These are phyloP conservation scores for Eucalyptus marginata DNA, from an alignment of 345 rosid species.

Conservation along the genomic window DNA sequence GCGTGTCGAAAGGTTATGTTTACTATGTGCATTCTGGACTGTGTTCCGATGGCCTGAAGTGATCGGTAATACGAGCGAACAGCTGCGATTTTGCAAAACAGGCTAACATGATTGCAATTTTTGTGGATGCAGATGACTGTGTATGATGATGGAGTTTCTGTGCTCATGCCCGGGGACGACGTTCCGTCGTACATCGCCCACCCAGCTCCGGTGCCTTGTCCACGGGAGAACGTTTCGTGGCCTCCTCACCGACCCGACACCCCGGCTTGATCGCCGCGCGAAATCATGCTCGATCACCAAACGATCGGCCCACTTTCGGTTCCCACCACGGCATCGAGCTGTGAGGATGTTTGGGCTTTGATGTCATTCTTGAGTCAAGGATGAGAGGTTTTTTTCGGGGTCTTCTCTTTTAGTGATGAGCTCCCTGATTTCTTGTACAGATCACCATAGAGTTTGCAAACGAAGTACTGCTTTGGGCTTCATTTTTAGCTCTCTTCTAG, in stretches of 20 bases:
- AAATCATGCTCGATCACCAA: neutral
- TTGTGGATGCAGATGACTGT: slow-evolving; percentile 49
- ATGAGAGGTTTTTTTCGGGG: neutral
- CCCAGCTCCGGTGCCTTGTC: slow-evolving; percentile 58
- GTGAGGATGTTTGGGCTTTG: too few species aligned
- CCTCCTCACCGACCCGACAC: slow-evolving; percentile 4
- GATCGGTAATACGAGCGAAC: neutral
- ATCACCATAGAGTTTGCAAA: neutral
- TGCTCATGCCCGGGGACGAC: slow-evolving; percentile 89
- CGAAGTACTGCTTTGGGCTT: neutral
- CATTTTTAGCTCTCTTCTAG: neutral
- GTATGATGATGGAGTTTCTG: slow-evolving; percentile 74
- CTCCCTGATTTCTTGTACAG: neutral
- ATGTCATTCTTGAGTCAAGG: neutral
- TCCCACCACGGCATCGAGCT: neutral
- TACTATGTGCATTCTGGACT: neutral
- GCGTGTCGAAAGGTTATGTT: neutral
- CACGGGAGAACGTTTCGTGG: slow-evolving; percentile 3
- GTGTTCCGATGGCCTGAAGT: neutral
- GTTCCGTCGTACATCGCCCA: slow-evolving; percentile 78
- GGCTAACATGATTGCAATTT: neutral
- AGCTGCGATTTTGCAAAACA: neutral
- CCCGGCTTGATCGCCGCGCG: neutral
- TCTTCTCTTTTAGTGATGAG: neutral
- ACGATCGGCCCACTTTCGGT: neutral